Conservation (phyloP, 768 basidiomycete genomes). For the Amanita pallidorosea region DNA sequence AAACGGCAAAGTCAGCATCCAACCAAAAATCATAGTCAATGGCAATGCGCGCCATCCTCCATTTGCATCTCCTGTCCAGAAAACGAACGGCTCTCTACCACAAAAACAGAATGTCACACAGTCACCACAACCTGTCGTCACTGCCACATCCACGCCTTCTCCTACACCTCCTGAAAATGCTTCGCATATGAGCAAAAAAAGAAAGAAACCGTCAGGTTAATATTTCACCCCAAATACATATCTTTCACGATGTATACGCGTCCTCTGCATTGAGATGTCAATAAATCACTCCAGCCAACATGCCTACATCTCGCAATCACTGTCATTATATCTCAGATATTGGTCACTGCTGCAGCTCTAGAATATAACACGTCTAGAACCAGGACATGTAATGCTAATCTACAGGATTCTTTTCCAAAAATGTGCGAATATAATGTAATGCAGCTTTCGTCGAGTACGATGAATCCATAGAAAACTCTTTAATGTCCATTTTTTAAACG, state of each 20-base stretch:
- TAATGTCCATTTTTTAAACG: not conserved
- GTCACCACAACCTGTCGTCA: not conserved
- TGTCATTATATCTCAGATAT: not conserved
- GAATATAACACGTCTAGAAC: constrained; percentile 1
- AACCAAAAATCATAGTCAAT: constrained; percentile 7
- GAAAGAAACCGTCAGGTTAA: constrained; percentile 35
- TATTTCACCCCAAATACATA: constrained; percentile 5
- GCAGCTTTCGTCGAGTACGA: not conserved
- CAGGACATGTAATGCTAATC: constrained; percentile 4
- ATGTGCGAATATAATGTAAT: not conserved
- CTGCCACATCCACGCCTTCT: constrained; percentile 11
- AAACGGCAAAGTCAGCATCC: constrained; percentile 2
- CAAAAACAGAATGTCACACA: not conserved
- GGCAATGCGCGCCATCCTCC: constrained; percentile 4
- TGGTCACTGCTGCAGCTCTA: not conserved
- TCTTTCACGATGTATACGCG: constrained; percentile 3
- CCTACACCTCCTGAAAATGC: not conserved
- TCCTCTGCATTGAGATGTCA: not conserved
- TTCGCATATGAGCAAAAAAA: constrained; percentile 29
- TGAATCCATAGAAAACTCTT: not conserved
- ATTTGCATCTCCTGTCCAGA: not conserved
- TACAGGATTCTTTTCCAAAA: not conserved
- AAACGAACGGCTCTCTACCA: not conserved
- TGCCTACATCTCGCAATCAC: not conserved
- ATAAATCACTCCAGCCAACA: not conserved